Conservation (phyloP, 2,329 filamentous ascomycete species). For the Verticillium tricorpus region DNA sequence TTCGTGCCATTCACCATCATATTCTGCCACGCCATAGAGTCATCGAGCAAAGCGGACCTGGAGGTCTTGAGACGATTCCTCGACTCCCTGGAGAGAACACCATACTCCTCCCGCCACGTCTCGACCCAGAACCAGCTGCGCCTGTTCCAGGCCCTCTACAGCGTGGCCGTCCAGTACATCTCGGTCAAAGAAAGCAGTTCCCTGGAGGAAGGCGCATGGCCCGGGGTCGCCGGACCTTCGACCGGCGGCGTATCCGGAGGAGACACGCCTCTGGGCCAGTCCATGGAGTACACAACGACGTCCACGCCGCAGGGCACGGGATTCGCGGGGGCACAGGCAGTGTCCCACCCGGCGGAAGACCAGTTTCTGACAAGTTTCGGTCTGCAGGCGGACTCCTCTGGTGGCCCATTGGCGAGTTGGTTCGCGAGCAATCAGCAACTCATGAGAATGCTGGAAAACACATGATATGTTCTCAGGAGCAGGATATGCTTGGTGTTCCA, state of each 20-base stretch:
- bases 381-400: not conserved
- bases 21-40: conserved; percentile 25
- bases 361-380: not conserved
- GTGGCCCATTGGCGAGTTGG: not conserved
- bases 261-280: not conserved
- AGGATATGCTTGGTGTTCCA: too few species aligned
- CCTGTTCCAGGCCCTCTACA: conserved; percentile 17
- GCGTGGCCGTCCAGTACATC: conserved; percentile 12
- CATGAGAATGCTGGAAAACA: conserved; percentile 1
- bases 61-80: conserved; percentile 14
- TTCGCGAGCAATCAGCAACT: conserved; percentile 1
- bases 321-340: not conserved
- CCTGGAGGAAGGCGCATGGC: not conserved
- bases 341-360: not conserved
- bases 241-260: not conserved
- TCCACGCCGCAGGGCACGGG: too few species aligned
- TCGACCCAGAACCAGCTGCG: conserved; percentile 13
- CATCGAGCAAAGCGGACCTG: conserved; percentile 37
- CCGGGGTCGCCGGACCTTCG: not conserved
- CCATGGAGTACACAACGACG: not conserved
- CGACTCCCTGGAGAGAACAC: conserved; percentile 8
- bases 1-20: conserved; percentile 21
- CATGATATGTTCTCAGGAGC: not conserved
- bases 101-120: conserved; percentile 5
- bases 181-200: not conserved